Evolutionary conservation across 106 monocot species (phyloP).

Genomic region (Allium cepa): DNA sequence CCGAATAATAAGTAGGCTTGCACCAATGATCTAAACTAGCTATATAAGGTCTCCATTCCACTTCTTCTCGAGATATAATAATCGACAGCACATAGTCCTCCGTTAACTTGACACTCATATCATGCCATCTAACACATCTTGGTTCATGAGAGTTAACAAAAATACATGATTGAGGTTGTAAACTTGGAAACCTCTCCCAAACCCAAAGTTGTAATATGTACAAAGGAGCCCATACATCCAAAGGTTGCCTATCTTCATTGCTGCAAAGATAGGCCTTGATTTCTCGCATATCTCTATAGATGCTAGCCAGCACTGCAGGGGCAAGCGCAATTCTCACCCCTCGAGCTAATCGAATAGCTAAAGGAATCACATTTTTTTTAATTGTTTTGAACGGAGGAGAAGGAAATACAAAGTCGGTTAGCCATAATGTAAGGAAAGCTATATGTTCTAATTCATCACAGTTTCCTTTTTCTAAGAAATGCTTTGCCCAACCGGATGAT

Average conservation of each 20-base stretch:
- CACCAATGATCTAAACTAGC: constrained; percentile 20
- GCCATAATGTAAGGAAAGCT: constrained; percentile 68
- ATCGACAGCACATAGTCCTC: constrained; percentile 17
- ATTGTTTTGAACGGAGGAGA: constrained; percentile 34
- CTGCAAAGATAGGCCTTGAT: constrained; percentile 28
- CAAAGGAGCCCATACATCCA: constrained; percentile 43
- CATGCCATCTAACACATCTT: constrained; percentile 50
- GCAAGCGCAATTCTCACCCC: constrained; percentile 51
- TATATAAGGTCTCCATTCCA: constrained; percentile 54
- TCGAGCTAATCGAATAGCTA: constrained; percentile 44
- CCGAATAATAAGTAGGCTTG: constrained; percentile 23
- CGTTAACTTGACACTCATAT: constrained; percentile 31
- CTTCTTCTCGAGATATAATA: constrained; percentile 22
- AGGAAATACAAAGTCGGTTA: constrained; percentile 51
- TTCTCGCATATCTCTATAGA: constrained; percentile 43
- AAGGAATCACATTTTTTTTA: constrained; percentile 28
- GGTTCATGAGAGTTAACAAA: constrained; percentile 26
- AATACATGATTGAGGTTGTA: constrained; percentile 29
- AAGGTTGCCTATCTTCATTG: not conserved
- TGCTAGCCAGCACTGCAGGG: constrained; percentile 40
- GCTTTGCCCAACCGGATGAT: constrained; percentile 49
- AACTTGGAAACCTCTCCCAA: constrained; percentile 61
- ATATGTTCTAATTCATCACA: constrained; percentile 46
- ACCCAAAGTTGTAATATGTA: constrained; percentile 62
- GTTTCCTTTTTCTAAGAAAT: constrained; percentile 33